phyloP scores from a whole-genome alignment of 2,329 filamentous ascomycete species.

The Trichoderma sp. region DNA sequence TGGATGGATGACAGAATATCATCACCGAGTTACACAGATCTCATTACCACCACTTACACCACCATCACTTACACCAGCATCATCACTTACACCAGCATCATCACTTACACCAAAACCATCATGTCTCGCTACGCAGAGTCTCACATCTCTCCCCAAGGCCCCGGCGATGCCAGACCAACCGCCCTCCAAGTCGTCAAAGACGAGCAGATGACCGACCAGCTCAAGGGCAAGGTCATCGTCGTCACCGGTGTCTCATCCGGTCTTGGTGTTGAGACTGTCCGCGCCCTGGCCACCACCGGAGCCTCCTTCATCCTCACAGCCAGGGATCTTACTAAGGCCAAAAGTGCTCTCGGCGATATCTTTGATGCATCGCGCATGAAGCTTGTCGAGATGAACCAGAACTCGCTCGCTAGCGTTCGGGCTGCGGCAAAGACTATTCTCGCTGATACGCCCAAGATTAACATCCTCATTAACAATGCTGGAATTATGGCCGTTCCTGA shows the following conservation, averaged over 20 bases:
- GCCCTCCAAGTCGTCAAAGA: constrained; percentile 39
- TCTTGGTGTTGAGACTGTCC: constrained; percentile 42
- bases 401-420: constrained; percentile 27
- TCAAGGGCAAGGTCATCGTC: constrained; percentile 39
- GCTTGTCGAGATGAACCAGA: constrained; percentile 23
- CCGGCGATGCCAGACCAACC: constrained; percentile 37
- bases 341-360: constrained; percentile 30
- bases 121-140: constrained; percentile 26
- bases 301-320: constrained; percentile 40
- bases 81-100: background rate
- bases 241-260: constrained; percentile 42
- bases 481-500: constrained; percentile 41
- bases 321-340: constrained; percentile 37
- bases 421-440: constrained; percentile 36
- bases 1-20: background rate
- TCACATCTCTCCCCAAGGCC: constrained; percentile 28
- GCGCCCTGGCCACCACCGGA: constrained; percentile 40
- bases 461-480: constrained; percentile 47
- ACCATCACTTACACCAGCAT: background rate
- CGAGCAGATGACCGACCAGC: constrained; percentile 29
- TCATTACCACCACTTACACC: background rate
- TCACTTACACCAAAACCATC: background rate
- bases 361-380: constrained; percentile 12
- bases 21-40: background rate
- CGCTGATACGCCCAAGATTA: constrained; percentile 35